phyloP scores from a whole-genome alignment of 352 stramenopile genomes.

The Achlya hypogyna region DNA sequence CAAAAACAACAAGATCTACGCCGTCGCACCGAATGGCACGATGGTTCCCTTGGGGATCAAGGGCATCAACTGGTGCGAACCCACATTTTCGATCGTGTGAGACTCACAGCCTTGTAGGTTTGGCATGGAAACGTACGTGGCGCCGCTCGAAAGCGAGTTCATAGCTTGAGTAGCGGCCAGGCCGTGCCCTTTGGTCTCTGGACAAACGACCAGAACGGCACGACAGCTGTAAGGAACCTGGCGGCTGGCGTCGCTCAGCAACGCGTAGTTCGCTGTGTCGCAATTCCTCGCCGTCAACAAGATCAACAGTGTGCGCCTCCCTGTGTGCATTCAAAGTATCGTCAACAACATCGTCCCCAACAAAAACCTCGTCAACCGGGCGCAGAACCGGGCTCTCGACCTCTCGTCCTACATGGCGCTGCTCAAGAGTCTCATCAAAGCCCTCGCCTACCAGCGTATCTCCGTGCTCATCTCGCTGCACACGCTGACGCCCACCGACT shows the following conservation, averaged over 20 bases:
- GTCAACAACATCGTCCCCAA: conserved; percentile 34
- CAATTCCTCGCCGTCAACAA: conserved; percentile 58
- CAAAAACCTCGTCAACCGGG: conserved; percentile 45
- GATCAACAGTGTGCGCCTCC: conserved; percentile 59
- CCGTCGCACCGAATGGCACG: conserved; percentile 39
- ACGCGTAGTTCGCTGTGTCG: conserved; percentile 39
- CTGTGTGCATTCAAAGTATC: conserved; percentile 44
- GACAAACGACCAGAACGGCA: conserved; percentile 62
- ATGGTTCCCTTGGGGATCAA: conserved; percentile 49
- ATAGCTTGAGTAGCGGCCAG: conserved; percentile 22
- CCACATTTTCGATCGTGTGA: background rate
- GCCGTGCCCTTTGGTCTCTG: conserved; percentile 57
- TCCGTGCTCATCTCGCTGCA: conserved; percentile 63
- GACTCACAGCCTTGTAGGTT: conserved; percentile 24
- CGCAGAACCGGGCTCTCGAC: conserved; percentile 59
- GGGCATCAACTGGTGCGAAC: conserved; percentile 53
- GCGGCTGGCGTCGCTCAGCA: background rate
- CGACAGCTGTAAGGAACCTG: conserved; percentile 26
- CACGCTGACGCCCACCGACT: conserved; percentile 35
- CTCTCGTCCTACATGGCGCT: conserved; percentile 52
- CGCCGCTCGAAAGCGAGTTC: background rate
- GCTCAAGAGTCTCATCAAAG: conserved; percentile 45
- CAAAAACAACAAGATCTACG: conserved; percentile 46
- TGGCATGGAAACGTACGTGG: conserved; percentile 47
- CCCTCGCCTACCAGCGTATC: conserved; percentile 48